These are phyloP conservation scores for Rhododendron simsii DNA, from an alignment of 148 eudicot species.

Conservation along the genomic window DNA sequence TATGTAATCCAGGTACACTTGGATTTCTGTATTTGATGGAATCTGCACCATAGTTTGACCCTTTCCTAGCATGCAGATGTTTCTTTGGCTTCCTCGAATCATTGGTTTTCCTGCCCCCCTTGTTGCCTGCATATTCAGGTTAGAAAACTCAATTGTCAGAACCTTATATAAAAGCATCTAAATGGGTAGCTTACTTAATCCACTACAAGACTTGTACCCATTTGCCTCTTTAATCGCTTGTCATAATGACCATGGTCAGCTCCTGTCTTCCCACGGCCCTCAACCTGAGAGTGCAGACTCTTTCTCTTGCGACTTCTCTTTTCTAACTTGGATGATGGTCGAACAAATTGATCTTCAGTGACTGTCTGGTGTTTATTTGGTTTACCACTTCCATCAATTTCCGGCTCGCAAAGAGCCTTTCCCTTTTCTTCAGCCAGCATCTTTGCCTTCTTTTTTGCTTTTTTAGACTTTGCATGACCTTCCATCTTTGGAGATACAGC, in stretches of 20 bases:
- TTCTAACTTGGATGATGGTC: background rate
- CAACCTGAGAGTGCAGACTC: constrained; percentile 1
- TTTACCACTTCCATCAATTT: constrained; percentile 9
- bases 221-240: constrained; percentile 19
- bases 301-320: constrained; percentile 10
- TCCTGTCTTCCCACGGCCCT: constrained; percentile 7
- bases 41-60: constrained; percentile 7
- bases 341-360: constrained; percentile 4
- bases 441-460: constrained; percentile 13
- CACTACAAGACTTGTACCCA: constrained; percentile 15
- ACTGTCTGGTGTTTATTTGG: background rate
- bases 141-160: background rate
- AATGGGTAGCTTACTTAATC: constrained; percentile 3
- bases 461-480: constrained; percentile 9
- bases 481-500: constrained; percentile 14
- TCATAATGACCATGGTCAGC: background rate
- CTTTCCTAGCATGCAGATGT: constrained; percentile 3
- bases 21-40: constrained; percentile 9
- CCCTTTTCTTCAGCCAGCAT: constrained; percentile 8
- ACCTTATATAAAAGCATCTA: background rate
- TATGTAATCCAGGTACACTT: constrained; percentile 5
- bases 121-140: constrained; percentile 11
- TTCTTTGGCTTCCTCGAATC: constrained; percentile 14
- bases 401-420: background rate
- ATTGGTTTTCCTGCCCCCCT: constrained; percentile 3